These are phyloP conservation scores for Neurospora sp. DNA, from an alignment of 495 filamentous ascomycete genomes.

Conservation along the genomic window DNA sequence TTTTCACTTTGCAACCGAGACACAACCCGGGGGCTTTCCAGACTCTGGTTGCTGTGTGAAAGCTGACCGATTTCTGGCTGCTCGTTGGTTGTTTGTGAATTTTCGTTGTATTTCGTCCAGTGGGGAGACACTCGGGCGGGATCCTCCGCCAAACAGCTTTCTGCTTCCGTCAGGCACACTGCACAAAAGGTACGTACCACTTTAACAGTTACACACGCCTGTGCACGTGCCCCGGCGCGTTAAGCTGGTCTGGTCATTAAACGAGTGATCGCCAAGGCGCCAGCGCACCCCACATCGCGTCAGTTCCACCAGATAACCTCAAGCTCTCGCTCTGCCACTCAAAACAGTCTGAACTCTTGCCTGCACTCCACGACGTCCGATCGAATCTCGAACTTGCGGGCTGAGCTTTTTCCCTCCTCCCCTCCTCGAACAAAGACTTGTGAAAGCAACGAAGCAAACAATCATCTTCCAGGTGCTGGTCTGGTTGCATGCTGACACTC, in stretches of 20 bases:
- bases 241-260: neutral
- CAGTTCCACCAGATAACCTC: neutral
- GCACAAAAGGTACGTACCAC: neutral
- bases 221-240: neutral
- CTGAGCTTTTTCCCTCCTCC: neutral
- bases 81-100: constrained; percentile 5
- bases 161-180: neutral
- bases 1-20: neutral
- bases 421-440: neutral
- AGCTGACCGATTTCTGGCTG: constrained; percentile 4
- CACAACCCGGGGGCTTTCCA: neutral
- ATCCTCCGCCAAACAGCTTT: neutral
- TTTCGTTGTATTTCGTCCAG: neutral
- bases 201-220: neutral
- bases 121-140: neutral
- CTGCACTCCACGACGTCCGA: neutral
- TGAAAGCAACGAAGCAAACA: neutral
- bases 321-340: neutral
- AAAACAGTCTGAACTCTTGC: neutral
- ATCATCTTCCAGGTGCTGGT: neutral
- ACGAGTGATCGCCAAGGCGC: neutral
- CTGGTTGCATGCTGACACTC: neutral
- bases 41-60: neutral
- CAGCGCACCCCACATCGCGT: neutral
- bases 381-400: neutral